These are phyloP conservation scores for Boechera divaricarpa DNA, from an alignment of 345 rosid species.

Conservation along the genomic window DNA sequence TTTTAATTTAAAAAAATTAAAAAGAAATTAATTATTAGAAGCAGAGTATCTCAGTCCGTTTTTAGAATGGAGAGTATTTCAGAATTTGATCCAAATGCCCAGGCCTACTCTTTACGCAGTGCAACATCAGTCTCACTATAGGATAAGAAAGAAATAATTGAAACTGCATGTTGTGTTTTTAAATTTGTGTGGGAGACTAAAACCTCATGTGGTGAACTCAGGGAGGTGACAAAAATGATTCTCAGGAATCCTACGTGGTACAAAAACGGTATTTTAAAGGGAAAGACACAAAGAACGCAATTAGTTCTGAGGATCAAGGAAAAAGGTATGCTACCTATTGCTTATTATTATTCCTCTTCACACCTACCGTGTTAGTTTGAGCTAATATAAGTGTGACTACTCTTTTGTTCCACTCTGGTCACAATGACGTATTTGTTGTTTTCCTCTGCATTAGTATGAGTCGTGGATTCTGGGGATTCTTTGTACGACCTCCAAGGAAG, in stretches of 20 bases:
- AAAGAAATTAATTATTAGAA: too few species aligned
- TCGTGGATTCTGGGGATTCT: conserved; percentile 69
- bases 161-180: conserved; percentile 8
- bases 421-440: conserved; percentile 17
- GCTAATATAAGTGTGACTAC: conserved; percentile 9
- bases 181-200: conserved; percentile 31
- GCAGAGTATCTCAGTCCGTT: too few species aligned
- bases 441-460: conserved; percentile 50
- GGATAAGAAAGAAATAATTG: conserved; percentile 12
- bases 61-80: too few species aligned
- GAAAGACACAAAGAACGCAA: conserved; percentile 49
- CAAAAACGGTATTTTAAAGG: conserved; percentile 54
- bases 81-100: too few species aligned
- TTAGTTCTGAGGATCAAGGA: conserved; percentile 48
- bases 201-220: conserved; percentile 46
- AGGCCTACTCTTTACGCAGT: neutral
- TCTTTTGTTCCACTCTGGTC: conserved; percentile 35
- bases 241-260: conserved; percentile 52
- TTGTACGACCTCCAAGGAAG: conserved; percentile 49
- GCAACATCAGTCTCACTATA: conserved; percentile 6
- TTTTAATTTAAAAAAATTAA: too few species aligned
- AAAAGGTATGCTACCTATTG: conserved; percentile 54
- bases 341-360: conserved; percentile 14
- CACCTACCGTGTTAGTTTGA: conserved; percentile 26
- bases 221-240: conserved; percentile 67